Conservation (phyloP, 257 asterid genomes). For the Jacaranda mimosifolia region DNA sequence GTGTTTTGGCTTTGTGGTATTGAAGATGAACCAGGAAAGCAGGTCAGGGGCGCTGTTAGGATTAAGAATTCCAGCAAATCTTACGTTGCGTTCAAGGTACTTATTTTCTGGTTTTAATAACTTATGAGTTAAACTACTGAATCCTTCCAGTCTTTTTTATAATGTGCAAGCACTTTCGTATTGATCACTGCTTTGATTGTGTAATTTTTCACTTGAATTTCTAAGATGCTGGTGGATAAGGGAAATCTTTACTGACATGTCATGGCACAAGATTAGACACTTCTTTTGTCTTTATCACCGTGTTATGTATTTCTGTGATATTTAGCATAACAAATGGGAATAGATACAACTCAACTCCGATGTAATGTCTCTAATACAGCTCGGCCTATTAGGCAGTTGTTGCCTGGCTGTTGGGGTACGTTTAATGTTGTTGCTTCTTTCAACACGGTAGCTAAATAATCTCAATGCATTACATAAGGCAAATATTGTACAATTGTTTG, state of each 20-base stretch:
- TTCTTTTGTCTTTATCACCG: background rate
- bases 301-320: background rate
- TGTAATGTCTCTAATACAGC: slow-evolving; percentile 7
- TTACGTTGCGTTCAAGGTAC: slow-evolving; percentile 72
- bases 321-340: background rate
- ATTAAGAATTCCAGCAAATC: slow-evolving; percentile 77
- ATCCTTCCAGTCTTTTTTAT: background rate
- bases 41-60: slow-evolving; percentile 71
- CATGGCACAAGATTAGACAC: background rate
- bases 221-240: background rate
- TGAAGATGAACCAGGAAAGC: slow-evolving; percentile 81
- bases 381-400: background rate
- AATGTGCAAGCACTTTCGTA: background rate
- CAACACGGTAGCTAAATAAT: background rate
- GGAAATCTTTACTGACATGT: background rate
- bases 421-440: slow-evolving; percentile 15
- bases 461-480: background rate
- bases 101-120: background rate
- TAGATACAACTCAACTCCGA: background rate
- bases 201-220: slow-evolving; percentile 22
- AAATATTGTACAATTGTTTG: background rate
- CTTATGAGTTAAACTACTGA: background rate
- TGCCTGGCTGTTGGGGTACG: too few species aligned
- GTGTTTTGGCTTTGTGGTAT: slow-evolving; percentile 17
- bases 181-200: background rate